A percentile compares a stretch with the other conserved stretches of the same genome.
Evolutionary conservation across 169 alveolate genomes (phyloP).

Genomic region (Hepatocystis sp.): DNA sequence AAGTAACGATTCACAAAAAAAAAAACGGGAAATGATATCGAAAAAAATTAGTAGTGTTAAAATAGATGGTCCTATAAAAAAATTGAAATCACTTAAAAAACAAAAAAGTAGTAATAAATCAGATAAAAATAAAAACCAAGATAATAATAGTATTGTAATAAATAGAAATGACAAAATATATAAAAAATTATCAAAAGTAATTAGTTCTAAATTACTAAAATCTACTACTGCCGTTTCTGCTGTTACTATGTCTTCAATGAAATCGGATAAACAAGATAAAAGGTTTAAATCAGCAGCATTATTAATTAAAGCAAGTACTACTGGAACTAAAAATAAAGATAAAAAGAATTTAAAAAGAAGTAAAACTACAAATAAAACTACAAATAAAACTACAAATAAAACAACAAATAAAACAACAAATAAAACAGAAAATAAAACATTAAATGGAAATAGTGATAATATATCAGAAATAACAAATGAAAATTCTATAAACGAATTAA

Average conservation of each 20-base stretch:
- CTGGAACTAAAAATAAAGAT: conserved; percentile 26
- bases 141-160: conserved; percentile 21
- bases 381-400: too few relatives aligned
- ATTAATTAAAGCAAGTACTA: conserved; percentile 13
- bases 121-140: conserved; percentile 17
- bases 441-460: too few relatives aligned
- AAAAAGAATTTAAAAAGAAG: conserved; percentile 26
- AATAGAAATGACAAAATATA: conserved; percentile 29
- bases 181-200: conserved; percentile 23
- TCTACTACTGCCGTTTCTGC: too few relatives aligned
- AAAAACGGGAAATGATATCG: conserved; percentile 11
- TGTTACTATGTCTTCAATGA: conserved; percentile 45
- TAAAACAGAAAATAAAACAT: too few relatives aligned
- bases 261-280: conserved; percentile 36
- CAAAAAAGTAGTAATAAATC: too few relatives aligned
- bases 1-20: conserved; percentile 4
- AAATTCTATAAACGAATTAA: too few relatives aligned
- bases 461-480: too few relatives aligned
- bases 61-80: conserved; percentile 20
- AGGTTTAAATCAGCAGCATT: conserved; percentile 19
- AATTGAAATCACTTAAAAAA: conserved; percentile 39
- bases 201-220: conserved; percentile 38
- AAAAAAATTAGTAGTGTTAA: too few relatives aligned
- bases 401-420: too few relatives aligned
- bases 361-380: conserved; percentile 2